Base-by-base conservation (phyloP, 306 rosid genomes). In the Trifolium repens region DNA sequence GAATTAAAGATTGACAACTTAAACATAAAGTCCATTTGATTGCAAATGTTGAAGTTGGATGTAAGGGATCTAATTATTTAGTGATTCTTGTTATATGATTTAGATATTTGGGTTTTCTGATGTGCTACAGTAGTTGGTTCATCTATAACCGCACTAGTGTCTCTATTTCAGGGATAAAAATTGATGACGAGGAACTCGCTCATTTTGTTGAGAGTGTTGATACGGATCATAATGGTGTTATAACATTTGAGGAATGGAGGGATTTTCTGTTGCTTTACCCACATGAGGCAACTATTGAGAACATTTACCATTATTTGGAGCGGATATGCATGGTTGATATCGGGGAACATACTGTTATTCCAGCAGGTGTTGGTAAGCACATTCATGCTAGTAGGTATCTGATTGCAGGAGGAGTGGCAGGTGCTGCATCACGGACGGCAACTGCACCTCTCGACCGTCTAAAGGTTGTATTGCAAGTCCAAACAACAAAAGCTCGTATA, bases 241-340 rank as follows among this genome's bases (percentile, higher is more conserved):
- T 94, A 76, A 91, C 98, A 60, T 94, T 94, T 76, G 97, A 90
- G 83, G 98, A 94, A 69, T 94, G 98, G 98, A 85, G 98, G 73
- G 98, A 94, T 80, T 94, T 94, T 91, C 91, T 94, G 68, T 83
- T 94, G 62, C 92, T 94, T 69, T 94, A 90, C 77, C 98, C 98
- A 44, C 98, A 91, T 42, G 97, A 94, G 74, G 98, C 96, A 62
- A 94, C 98, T 53, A 91, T 94, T 43, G 98, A 90, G 87, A 94
- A 94, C 84, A 94, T 94, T 80, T 94, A 94, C 88, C 97, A 94
- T 61, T 90, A 94, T 78, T 87, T 88, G 90, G 98, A 94, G 86
- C 85, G 97, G 82, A 86, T 94, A 61, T 94, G 97, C 85, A 87
- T 91, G 70, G 97, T 94, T 14, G 97, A 94, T 83, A 94, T 91